These are phyloP conservation scores for Eucalyptus leucophloia DNA, from an alignment of 345 rosid genomes.

Conservation along the genomic window DNA sequence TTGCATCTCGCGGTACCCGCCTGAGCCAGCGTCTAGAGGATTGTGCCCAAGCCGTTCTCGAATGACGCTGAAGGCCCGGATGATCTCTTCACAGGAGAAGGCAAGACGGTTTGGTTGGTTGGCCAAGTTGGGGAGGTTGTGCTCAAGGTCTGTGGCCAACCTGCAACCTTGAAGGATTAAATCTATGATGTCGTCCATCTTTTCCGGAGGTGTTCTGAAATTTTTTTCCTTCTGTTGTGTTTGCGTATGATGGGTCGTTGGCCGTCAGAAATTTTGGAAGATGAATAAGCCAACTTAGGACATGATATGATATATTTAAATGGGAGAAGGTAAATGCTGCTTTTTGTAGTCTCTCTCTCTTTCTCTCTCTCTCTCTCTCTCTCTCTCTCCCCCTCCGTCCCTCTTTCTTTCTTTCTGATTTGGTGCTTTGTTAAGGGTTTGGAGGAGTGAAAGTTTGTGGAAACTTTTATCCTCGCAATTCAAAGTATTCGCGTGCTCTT, in stretches of 20 bases:
- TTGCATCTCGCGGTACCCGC: neutral
- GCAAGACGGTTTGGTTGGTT: conserved; percentile 14
- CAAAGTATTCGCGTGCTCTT: neutral
- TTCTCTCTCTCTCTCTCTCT: neutral
- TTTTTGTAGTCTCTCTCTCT: neutral
- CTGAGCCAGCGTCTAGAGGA: neutral
- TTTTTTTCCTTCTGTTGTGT: neutral
- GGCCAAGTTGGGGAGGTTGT: conserved; percentile 12
- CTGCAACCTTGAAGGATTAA: conserved; percentile 31
- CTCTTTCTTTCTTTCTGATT: neutral
- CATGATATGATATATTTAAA: neutral
- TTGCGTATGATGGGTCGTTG: neutral
- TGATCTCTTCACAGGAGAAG: conserved; percentile 30
- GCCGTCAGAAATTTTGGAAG: neutral
- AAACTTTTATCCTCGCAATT: neutral
- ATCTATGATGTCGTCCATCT: neutral
- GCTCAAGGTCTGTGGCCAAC: conserved; percentile 37
- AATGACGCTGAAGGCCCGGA: neutral
- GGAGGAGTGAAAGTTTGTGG: neutral
- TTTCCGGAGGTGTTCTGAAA: neutral
- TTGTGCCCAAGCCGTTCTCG: neutral
- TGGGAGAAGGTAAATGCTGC: neutral
- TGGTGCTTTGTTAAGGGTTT: neutral
- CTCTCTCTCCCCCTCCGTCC: neutral
- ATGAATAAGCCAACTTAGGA: neutral